These are phyloP conservation scores for Pinus albicaulis DNA, from an alignment of 75 land plant species.

Conservation along the genomic window DNA sequence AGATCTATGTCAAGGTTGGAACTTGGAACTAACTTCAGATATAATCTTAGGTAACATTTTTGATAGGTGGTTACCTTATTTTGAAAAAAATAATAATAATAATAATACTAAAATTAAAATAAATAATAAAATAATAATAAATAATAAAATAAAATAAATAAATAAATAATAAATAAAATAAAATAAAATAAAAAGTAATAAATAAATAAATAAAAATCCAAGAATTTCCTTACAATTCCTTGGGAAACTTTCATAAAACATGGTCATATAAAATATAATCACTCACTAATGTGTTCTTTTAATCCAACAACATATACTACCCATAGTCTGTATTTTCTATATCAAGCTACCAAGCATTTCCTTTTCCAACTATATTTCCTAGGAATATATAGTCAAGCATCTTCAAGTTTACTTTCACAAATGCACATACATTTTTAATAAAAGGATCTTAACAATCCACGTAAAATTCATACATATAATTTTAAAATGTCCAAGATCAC, in stretches of 20 bases:
- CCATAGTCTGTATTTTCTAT: too few species aligned
- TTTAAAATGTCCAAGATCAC: neutral
- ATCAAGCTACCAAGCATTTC: too few species aligned
- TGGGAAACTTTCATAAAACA: neutral
- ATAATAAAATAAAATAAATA: too few species aligned
- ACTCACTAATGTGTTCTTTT: neutral
- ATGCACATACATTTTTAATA: neutral
- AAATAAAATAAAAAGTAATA: too few species aligned
- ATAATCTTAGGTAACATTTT: neutral
- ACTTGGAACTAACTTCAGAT: neutral
- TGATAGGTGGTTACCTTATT: too few species aligned
- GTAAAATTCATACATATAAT: neutral
- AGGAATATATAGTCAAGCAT: neutral
- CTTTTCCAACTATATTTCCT: neutral
- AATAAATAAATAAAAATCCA: too few species aligned
- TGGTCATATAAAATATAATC: neutral
- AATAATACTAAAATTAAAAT: too few species aligned
- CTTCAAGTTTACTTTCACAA: neutral
- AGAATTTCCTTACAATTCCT: too few species aligned
- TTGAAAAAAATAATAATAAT: too few species aligned
- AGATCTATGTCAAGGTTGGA: neutral
- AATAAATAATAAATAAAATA: too few species aligned
- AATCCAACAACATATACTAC: too few species aligned
- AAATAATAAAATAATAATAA: too few species aligned
- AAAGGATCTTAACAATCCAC: neutral